Evolutionary conservation across 148 eudicot species (phyloP).

Genomic region (Silene latifolia): DNA sequence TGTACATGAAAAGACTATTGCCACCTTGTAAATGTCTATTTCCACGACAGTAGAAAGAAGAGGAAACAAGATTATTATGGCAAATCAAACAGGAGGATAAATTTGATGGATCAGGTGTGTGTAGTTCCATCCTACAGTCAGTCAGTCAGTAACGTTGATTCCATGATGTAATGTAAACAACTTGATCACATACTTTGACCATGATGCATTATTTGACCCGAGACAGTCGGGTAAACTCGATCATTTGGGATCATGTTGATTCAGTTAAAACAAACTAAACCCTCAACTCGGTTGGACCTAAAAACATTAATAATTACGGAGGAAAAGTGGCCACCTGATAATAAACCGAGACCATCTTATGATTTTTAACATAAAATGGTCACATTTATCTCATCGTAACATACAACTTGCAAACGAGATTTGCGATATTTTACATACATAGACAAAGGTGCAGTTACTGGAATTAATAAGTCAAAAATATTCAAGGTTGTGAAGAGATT

Average conservation of each 20-base stretch:
- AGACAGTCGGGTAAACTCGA: not conserved
- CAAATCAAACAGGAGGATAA: not conserved
- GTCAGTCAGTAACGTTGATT: not conserved
- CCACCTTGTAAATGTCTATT: not conserved
- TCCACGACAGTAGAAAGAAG: too few relatives aligned
- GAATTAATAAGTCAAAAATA: not conserved
- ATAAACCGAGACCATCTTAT: too few relatives aligned
- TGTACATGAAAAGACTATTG: not conserved
- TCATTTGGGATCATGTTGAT: not conserved
- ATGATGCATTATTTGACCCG: not conserved
- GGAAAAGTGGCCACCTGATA: too few relatives aligned
- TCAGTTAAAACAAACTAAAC: not conserved
- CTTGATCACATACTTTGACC: conserved; percentile 7
- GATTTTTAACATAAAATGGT: too few relatives aligned
- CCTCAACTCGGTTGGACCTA: too few relatives aligned
- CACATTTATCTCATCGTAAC: too few relatives aligned
- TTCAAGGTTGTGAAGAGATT: not conserved
- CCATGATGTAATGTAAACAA: not conserved
- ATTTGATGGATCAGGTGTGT: not conserved
- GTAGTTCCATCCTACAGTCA: not conserved
- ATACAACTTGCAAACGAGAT: too few relatives aligned
- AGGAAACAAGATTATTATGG: not conserved
- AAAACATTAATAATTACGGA: too few relatives aligned
- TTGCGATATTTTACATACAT: too few relatives aligned
- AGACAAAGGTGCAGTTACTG: not conserved